Evolutionary conservation across 768 basidiomycete genomes (phyloP), one percentile per base, ranked within the genome.

Genomic region (Symmetrospora coprosmae): DNA sequence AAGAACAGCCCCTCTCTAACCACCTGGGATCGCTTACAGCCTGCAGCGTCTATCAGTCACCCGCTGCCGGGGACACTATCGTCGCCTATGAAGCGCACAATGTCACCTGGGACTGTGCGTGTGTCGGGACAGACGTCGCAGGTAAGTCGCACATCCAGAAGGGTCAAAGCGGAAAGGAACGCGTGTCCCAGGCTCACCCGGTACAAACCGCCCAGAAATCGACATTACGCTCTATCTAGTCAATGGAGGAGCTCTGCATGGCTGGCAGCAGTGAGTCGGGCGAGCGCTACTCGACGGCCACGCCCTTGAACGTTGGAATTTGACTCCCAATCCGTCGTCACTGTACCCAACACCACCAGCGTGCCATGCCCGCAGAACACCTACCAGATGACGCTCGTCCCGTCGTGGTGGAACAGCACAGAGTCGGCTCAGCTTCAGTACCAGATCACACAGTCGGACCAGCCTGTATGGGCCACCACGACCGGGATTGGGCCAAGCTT

Each of bases 391-490:
- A n/a, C n/a, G 27, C 46, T 58, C 55, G 46, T 45, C 41, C 55
- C 55, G 28, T 28, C 38, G 7, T 58, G 55, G 55, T 58, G 55
- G 55, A 58, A 58, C 41, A 58, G 43, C 43, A 45, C 55, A 21
- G 21, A 21, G 8, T 17, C 6, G 6, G 55, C 55, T 9, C 9
- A 43, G n/a, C 55, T 58, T 21, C 55, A 58, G 23, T 30, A 45
- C 5, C 55, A 58, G 23, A 58, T 58, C 28, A 34, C 55, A 58
- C 27, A 58, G 43, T 58, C 58, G 34, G 55, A 47, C 21, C 51
- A 63, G 17, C 62, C 62, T 11, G 23, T 35, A 11, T 63, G 62
- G 62, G 62, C 62, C 4, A 28, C 62, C 3, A 40, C 62, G n/a
- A 31, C 41, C 21, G 52, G 51, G n/a, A 28, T 45, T 13, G 62